Base-by-base conservation (phyloP, 768 basidiomycete species). In the Dictyophora rubrovolvata region DNA sequence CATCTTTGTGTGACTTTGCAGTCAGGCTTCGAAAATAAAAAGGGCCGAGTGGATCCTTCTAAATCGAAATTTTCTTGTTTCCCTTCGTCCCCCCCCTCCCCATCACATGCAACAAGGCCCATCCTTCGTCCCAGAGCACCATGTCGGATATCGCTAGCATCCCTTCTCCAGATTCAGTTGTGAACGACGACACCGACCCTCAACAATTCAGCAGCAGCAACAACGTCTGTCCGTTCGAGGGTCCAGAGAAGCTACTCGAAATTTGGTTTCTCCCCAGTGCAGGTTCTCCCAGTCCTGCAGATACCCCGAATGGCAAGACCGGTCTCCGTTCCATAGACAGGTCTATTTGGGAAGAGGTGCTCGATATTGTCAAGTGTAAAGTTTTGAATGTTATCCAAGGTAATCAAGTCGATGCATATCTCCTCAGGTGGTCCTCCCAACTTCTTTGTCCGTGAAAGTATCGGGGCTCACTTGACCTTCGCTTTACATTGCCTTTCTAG, bases 291-390 rank as follows among this genome's bases (percentile, higher is more conserved):
- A 81, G 84, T 35, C 63, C 59, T 28, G 56, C 56, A 33, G 75
- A 73, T 62, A 72, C 75, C 47, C 70, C 68, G 16, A 62, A 64
- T 48, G n/a, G 64, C 70, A 52, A 63, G 53, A 49, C 72, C 72
- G 96, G 96, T 37, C 79, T 99, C 49, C 77, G 94, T 60, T 80
- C 76, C 64, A 85, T 99, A 35, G 77, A 82, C 64, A 77, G 85
- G 60, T 71, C 77, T 33, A 75, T 88, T 34, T 99, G 96, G 96
- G 93, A 96, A 73, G 89, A 91, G 60, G 96, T 99, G 93, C 83
- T 99, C 61, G 86, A 85, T 72, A 89, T 95, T 63, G 96, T 99
- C 69, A 85, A 89, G 69, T 99, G 96, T 79, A 91, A 96, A 69
- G 89, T 98, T 42, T 81, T 99, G 69, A 95, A 86, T 68, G 84